These are phyloP conservation scores for Elongisporangium prolatum DNA, from an alignment of 352 stramenopile species.

Conservation along the genomic window DNA sequence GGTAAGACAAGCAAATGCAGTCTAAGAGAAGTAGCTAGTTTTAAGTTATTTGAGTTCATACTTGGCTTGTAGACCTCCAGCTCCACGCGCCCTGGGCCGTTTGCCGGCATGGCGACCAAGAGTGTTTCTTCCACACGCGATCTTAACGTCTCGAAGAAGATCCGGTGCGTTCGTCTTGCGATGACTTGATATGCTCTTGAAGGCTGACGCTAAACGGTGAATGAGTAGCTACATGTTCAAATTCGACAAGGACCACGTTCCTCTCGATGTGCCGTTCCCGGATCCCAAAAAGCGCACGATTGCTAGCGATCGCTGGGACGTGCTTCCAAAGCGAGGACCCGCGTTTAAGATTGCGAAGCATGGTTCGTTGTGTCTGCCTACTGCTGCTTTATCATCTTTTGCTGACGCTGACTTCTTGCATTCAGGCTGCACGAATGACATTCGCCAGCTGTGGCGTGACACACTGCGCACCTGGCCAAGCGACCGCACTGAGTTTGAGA, in stretches of 20 bases:
- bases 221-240: constrained; percentile 66
- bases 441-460: constrained; percentile 79
- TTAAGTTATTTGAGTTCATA: too few species aligned
- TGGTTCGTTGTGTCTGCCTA: constrained; percentile 20
- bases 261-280: constrained; percentile 71
- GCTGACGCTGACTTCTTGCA: constrained; percentile 5
- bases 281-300: constrained; percentile 60
- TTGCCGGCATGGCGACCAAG: constrained; percentile 66
- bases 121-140: constrained; percentile 79
- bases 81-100: constrained; percentile 52
- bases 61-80: constrained; percentile 39
- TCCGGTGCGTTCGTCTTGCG: constrained; percentile 23
- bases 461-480: constrained; percentile 66
- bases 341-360: constrained; percentile 82
- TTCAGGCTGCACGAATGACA: constrained; percentile 76
- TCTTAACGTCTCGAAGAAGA: constrained; percentile 80
- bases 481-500: constrained; percentile 73
- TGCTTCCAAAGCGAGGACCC: constrained; percentile 56
- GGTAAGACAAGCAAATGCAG: constrained; percentile 12
- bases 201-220: not conserved
- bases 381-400: not conserved
- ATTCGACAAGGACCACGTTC: constrained; percentile 81
- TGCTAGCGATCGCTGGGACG: constrained; percentile 65
- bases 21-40: too few species aligned
- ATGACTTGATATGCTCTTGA: not conserved